Evolutionary conservation across 345 rosid genomes (phyloP), one percentile per base, ranked within the genome.

Genomic region (Salix viminalis): DNA sequence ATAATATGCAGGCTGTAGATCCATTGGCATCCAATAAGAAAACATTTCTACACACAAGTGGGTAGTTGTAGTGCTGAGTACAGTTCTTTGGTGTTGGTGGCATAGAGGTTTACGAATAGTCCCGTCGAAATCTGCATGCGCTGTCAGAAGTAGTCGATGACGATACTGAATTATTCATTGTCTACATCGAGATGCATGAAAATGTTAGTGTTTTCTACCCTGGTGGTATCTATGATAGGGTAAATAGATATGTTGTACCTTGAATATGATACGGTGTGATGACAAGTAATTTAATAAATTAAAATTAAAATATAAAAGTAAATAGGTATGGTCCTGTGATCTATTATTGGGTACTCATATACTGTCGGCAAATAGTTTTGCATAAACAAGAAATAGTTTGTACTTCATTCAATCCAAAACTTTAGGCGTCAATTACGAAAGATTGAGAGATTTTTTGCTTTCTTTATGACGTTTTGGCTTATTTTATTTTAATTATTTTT

Each of bases 301-400:
- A 30, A 2, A 30, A 2, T 30, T 2, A 30, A 30, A 30, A 30
- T 30, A 30, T 30, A 28, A 28, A 28, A 30, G 32, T 37, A 37
- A 37, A 37, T 6, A 61, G 11, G 13, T 2, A 64, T 42, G 69
- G 58, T 44, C 44, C 61, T 28, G 11, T 26, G 16, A 65, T 32
- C 34, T 21, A 65, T 65, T 44, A 74, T 65, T 44, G 58, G 70
- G 13, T 19, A 61, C 61, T 69, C 77, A 5, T 50, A 65, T 65
- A 14, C 64, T 66, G 71, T 75, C 50, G 50, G 64, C 77, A 48
- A 32, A 13, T 66, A 65, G 26, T 32, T 75, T 10, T 48, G 50
- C 36, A 48, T 12, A 46, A 68, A 42, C 42, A 42, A 23, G 4
- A 65, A 30, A 16, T 36, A 41, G 44, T 30, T 26, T 73, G 19